A percentile compares a stretch with the other conserved stretches of the same genome.
These are phyloP conservation scores for Lichtheimia hyalospora DNA, from an alignment of 371 early-diverging fungal species.

Conservation along the genomic window DNA sequence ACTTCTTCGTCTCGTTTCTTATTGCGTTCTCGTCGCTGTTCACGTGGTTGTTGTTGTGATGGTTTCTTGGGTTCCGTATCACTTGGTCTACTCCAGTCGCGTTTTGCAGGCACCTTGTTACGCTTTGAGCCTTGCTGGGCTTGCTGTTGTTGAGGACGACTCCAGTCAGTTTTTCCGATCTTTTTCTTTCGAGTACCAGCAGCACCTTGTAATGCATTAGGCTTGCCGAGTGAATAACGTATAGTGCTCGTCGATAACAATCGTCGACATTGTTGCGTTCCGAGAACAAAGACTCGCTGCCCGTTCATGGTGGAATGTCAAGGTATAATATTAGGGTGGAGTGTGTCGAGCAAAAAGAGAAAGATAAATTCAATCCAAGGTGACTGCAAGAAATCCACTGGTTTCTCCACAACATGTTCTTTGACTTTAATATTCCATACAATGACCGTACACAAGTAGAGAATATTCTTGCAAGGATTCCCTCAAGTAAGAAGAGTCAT, in stretches of 20 bases:
- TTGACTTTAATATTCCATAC: conserved; percentile 65
- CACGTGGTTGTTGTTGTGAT: conserved; percentile 13
- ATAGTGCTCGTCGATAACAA: neutral
- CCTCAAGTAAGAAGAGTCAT: conserved; percentile 26
- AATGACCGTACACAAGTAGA: conserved; percentile 37
- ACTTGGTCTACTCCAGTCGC: conserved; percentile 28
- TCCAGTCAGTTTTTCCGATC: conserved; percentile 14
- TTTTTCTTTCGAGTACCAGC: conserved; percentile 5
- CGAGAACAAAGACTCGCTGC: conserved; percentile 5
- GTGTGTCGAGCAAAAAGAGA: neutral
- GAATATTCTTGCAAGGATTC: conserved; percentile 40
- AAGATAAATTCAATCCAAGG: neutral
- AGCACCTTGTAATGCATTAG: neutral
- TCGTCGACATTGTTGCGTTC: neutral
- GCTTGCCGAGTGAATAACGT: neutral
- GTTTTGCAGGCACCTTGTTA: conserved; percentile 12
- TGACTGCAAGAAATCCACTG: conserved; percentile 1
- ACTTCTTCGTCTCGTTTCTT: conserved; percentile 32
- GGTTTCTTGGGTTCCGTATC: conserved; percentile 31
- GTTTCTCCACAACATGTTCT: conserved; percentile 43
- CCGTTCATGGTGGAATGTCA: conserved; percentile 7
- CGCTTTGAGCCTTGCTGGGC: neutral
- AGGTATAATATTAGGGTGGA: conserved; percentile 13
- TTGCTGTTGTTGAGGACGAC: conserved; percentile 9
- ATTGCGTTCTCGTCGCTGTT: conserved; percentile 32